Evolutionary conservation across 2,329 filamentous ascomycete genomes (phyloP).

Genomic region (Aaosphaeria arxii): DNA sequence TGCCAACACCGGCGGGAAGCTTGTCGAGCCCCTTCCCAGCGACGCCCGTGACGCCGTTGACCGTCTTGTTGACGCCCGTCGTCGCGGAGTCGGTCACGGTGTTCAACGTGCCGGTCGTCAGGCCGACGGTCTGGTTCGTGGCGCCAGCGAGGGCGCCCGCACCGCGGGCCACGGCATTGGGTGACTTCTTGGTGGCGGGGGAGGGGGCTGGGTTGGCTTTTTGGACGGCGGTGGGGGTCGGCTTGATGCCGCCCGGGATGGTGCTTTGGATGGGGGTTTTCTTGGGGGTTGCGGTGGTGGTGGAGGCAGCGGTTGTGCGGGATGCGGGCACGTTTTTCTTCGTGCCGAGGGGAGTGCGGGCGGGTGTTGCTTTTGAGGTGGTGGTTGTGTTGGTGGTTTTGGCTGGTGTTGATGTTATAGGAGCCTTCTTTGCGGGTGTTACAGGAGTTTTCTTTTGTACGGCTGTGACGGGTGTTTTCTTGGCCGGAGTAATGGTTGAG

Average conservation of each 20-base stretch:
- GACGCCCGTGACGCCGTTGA: constrained; percentile 36
- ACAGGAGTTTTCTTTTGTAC: constrained; percentile 13
- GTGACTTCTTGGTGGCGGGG: constrained; percentile 30
- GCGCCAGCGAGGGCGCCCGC: constrained; percentile 32
- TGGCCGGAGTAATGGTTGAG: constrained; percentile 7
- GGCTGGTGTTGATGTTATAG: constrained; percentile 10
- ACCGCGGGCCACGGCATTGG: constrained; percentile 32
- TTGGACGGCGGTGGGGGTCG: constrained; percentile 23
- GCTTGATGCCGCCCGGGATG: constrained; percentile 16
- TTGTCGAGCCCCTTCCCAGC: constrained; percentile 37
- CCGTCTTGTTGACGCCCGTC: constrained; percentile 31
- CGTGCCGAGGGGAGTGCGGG: constrained; percentile 13
- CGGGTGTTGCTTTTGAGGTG: constrained; percentile 6
- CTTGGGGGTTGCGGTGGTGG: constrained; percentile 12
- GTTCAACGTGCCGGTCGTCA: constrained; percentile 33
- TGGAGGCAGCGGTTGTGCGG: constrained; percentile 1
- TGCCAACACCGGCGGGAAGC: constrained; percentile 30
- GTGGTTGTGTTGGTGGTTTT: not conserved
- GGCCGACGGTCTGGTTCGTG: constrained; percentile 35
- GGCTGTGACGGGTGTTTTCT: constrained; percentile 22
- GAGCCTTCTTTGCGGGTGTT: constrained; percentile 1
- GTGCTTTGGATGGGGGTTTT: constrained; percentile 22
- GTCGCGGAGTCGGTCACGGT: constrained; percentile 38
- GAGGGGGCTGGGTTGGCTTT: constrained; percentile 20
- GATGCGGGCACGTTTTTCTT: constrained; percentile 16